Evolutionary conservation across 306 rosid genomes (phyloP).

Genomic region (Benincasa hispida): DNA sequence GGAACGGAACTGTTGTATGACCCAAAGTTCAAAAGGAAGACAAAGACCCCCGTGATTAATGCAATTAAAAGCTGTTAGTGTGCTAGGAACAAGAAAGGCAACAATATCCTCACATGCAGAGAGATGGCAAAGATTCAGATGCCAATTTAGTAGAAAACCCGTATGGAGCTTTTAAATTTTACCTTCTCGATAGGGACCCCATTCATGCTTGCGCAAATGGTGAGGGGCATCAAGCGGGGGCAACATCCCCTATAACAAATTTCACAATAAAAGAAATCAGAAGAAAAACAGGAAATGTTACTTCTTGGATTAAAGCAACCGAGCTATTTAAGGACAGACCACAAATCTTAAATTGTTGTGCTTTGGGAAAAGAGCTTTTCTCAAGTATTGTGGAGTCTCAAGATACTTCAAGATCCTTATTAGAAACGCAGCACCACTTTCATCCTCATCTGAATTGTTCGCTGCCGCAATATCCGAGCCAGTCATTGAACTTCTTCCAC

Average conservation of each 20-base stretch:
- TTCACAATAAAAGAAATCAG: conserved; percentile 7
- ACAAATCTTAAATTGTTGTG: conserved; percentile 78
- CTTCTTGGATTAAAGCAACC: conserved; percentile 4
- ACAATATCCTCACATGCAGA: background rate
- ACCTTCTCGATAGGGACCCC: conserved; percentile 92
- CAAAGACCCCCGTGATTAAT: background rate
- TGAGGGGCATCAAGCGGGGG: conserved; percentile 99
- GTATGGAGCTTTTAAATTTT: background rate
- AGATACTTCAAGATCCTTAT: conserved; percentile 69
- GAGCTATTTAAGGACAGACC: conserved; percentile 30
- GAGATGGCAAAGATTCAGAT: background rate
- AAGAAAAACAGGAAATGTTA: background rate
- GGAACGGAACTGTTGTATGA: background rate
- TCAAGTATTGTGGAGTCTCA: conserved; percentile 93
- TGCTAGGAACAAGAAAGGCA: background rate
- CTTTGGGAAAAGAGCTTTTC: conserved; percentile 79
- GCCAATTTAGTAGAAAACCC: background rate
- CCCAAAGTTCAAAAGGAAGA: background rate
- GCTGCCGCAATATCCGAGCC: conserved; percentile 7
- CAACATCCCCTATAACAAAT: conserved; percentile 61
- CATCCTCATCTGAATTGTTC: conserved; percentile 44
- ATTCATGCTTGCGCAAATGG: conserved; percentile 91
- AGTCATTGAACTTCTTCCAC: conserved; percentile 23
- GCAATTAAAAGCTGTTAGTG: background rate
- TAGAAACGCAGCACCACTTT: conserved; percentile 69